Evolutionary conservation across 2,329 filamentous ascomycete species (phyloP).

Genomic region (Setomelanomma holmii): DNA sequence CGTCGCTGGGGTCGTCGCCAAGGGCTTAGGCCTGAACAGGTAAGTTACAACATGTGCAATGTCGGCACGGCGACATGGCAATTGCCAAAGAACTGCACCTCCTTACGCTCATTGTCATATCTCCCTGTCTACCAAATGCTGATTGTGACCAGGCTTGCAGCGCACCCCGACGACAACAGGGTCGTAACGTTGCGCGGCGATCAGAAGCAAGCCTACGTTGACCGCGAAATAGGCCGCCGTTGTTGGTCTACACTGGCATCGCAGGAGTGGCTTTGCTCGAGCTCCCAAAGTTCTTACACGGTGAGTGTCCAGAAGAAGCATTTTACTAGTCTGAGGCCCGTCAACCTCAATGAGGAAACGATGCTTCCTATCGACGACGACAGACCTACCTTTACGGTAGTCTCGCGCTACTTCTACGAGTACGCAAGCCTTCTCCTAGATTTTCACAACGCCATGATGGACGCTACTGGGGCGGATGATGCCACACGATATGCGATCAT

Average conservation of each 20-base stretch:
- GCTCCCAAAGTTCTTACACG: slow-evolving; percentile 50
- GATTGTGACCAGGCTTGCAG: slow-evolving; percentile 19
- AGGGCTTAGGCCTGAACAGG: slow-evolving; percentile 56
- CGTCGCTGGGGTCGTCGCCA: slow-evolving; percentile 56
- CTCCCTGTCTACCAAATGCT: not conserved
- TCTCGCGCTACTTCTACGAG: slow-evolving; percentile 40
- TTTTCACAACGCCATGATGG: slow-evolving; percentile 48
- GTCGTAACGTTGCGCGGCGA: slow-evolving; percentile 20
- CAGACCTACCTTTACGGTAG: slow-evolving; percentile 40
- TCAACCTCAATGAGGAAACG: slow-evolving; percentile 48
- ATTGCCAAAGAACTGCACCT: too few species aligned
- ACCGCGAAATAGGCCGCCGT: slow-evolving; percentile 50
- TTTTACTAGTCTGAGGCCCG: slow-evolving; percentile 44
- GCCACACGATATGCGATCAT: slow-evolving; percentile 51
- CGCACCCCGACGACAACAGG: slow-evolving; percentile 36
- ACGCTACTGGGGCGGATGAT: slow-evolving; percentile 40
- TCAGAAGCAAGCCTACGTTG: slow-evolving; percentile 36
- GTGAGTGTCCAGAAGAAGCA: slow-evolving; percentile 43
- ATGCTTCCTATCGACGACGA: slow-evolving; percentile 27
- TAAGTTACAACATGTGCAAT: slow-evolving; percentile 2
- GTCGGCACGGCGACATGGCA: too few species aligned
- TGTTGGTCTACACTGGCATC: slow-evolving; percentile 50
- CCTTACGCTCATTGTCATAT: not conserved
- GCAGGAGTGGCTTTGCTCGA: slow-evolving; percentile 54
- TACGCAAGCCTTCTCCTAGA: slow-evolving; percentile 49